Conservation (phyloP, 345 rosid genomes). For the Eucalyptus tenuipes region DNA sequence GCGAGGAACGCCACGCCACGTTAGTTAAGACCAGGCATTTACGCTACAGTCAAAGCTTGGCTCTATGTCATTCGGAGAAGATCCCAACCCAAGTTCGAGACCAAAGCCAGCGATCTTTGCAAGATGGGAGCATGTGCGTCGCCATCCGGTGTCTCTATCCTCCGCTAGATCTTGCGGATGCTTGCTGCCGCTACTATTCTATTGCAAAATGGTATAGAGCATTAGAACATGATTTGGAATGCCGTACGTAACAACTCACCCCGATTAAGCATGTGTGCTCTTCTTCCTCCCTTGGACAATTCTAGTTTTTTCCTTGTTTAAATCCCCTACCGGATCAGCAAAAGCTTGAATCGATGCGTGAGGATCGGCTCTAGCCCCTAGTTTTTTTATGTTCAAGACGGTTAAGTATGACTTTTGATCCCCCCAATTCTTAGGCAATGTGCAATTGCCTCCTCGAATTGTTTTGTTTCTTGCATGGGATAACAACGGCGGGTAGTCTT, state of each 20-base stretch:
- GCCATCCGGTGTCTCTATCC: not conserved
- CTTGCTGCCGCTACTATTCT: not conserved
- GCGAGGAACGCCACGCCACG: not conserved
- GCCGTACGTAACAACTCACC: not conserved
- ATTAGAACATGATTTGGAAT: not conserved
- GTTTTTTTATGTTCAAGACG: not conserved
- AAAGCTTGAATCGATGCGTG: not conserved
- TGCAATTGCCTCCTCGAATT: not conserved
- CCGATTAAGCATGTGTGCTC: not conserved
- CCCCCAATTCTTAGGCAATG: not conserved
- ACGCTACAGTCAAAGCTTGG: not conserved
- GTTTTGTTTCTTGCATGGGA: not conserved
- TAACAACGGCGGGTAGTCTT: not conserved
- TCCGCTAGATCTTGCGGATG: not conserved
- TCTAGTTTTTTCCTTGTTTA: not conserved
- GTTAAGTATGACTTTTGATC: not conserved
- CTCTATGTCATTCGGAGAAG: too few relatives aligned
- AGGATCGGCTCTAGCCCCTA: not conserved
- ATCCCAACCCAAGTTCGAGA: not conserved
- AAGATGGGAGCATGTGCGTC: not conserved
- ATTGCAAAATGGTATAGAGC: not conserved
- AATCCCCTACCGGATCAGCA: not conserved
- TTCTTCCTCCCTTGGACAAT: not conserved
- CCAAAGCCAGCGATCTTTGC: not conserved
- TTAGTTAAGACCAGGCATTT: not conserved